Base-by-base conservation (phyloP, 371 early-diverging fungal species). In the Apophysomyces variabilis region DNA sequence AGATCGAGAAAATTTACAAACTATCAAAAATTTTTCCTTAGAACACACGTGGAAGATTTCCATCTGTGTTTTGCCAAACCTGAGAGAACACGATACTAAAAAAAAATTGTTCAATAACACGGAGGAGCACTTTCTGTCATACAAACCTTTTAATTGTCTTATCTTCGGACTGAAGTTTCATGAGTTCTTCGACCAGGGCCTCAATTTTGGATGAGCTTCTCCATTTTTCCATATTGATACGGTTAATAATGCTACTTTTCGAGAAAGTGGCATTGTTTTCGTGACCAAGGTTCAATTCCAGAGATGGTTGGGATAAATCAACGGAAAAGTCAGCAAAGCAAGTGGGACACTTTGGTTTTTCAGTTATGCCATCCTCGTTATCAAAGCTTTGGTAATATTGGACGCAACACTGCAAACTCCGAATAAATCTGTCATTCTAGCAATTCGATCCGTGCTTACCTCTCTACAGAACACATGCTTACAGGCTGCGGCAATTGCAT, bases 1-100 rank as follows among this genome's bases (percentile, higher is more conserved):
- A 98, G 76, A 72, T 98, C 97, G 0, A 99, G 78, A 70, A 98
- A 97, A 60, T 91, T 91, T 37, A 95, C 95, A 80, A 95, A 99
- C 82, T 98, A 95, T 36, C 60, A 18, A 32, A 36, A 61, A 60
- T 50, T 8, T 50, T 50, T 7, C 3, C 21, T 9, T 18, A 21
- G 4, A 50, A 7, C 18, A 26, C 13, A 38, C 11, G 54, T 7
- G 9, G 44, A 41, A 54, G 1, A 21, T 7, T 21, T 43, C 18
- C 35, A 45, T 14, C 18, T 21, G 54, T n/a, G 5, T 21, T 3
- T 21, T 21, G 11, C 21, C 21, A 61, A 66, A 76, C 79, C 75
- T 84, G 84, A 58, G 84, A 78, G 61, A 79, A 79, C 0, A 80
- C 79, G 67, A 82, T 82, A 47, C 77, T 75, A 70, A 6, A 32